Evolutionary conservation across 176 grass and related monocot species (phyloP), one percentile per base, ranked within the genome.

Genomic region (Cymbopogon citratus): DNA sequence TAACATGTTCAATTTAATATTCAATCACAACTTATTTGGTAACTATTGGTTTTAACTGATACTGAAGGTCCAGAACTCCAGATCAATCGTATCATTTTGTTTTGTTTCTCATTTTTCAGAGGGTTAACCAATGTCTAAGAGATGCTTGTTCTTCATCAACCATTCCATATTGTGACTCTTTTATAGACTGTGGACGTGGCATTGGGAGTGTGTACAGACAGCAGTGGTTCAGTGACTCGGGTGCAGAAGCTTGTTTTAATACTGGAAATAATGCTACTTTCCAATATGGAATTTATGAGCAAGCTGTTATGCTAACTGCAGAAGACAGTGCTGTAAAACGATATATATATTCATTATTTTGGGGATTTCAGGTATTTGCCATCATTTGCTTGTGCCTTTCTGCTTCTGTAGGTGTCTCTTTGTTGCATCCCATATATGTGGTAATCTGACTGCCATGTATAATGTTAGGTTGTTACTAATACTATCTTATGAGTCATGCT

Each of bases 261-360:
- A 65, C 5, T 41, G 63, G 6, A 75, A 0, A 59, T 24, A n/a
- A 28, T 73, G 21, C 68, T 74, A n/a, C 67, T 83, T 98, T 98
- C 78, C 41, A 76, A 0, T 98, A 98, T 87, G 95, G 95, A 40
- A 98, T 95, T 72, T 98, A 98, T 88, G 3, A 12, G 44, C 81
- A 93, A 26, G 88, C 90, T 79, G 95, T 98, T 89, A 43, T 88
- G 43, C 81, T 98, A 21, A 89, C 90, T 71, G 90, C 95, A 70
- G 61, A 93, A 25, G 11, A 7, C 14, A 98, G 82, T 78, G 87
- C 85, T 80, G 76, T 93, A 76, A 92, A 79, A 14, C 84, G 95
- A 29, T 98, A 98, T 78, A 88, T 95, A 87, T 98, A 95, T 89
- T 89, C 90, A 46, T 82, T 93, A 44, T 98, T 98, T 86, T 98